Base-by-base conservation (phyloP, 768 basidiomycete species). In the Suillus bovinus region DNA sequence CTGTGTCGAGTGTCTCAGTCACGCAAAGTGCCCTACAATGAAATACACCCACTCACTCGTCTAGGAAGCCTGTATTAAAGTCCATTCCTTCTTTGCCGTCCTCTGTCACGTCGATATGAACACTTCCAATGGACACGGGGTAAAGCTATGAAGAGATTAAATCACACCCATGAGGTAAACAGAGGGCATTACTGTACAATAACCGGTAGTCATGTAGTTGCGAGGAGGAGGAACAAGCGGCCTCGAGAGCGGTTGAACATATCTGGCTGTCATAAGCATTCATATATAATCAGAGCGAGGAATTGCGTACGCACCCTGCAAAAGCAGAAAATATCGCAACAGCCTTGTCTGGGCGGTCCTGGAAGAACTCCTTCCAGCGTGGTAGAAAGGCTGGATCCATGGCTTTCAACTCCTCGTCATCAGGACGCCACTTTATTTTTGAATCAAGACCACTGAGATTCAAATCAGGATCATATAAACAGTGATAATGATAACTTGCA, bases 371-470 rank as follows among this genome's bases (percentile, higher is more conserved):
- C 7, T 79, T 72, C 87, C 86, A 87, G 44, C 78, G 72, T 31
- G 73, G 54, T 29, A 76, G 68, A 66, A 88, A 88, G 6, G 69
- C 76, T 8, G 82, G 77, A 0, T 79, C 79, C 38, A 88, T 72
- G 20, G 76, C 76, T 56, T 79, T 74, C 27, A 86, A 74, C 41
- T 88, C 87, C 8, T 76, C 74, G 4, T 66, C 66, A 20, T 71
- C 79, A 3, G 87, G 86, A 27, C 87, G 78, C 14, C 86, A 67
- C 66, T 86, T 87, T 63, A 84, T 78, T 4, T 83, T 86, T 31
- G 80, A 80, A 64, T 88, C 84, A 36, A 82, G 66, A 2, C 76
- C 83, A 63, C 85, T 87, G 66, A 11, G 46, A 62, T 14, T 29
- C 29, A 2, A 41, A 5, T 39, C 20, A 54, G 36, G 44, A 6